Conservation (phyloP, 306 rosid species). For the Glycine tomentella region DNA sequence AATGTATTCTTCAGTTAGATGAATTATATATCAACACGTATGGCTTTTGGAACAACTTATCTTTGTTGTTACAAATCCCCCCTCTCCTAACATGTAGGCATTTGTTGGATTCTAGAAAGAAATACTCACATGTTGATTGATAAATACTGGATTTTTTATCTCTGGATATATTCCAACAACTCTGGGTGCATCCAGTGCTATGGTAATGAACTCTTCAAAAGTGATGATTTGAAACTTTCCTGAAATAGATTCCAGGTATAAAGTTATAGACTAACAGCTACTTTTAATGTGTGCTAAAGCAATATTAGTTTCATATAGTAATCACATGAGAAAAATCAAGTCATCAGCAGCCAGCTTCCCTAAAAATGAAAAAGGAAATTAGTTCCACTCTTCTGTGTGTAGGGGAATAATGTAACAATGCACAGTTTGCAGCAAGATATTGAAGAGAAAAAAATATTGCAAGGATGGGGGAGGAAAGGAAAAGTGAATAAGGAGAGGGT, state of each 20-base stretch:
- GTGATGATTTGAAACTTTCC: conserved; percentile 82
- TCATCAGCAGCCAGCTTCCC: neutral
- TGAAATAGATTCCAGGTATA: conserved; percentile 51
- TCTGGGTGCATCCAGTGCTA: conserved; percentile 85
- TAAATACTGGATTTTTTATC: conserved; percentile 82
- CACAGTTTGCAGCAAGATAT: neutral
- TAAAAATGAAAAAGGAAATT: neutral
- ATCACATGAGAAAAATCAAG: conserved; percentile 26
- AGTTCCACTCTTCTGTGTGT: conserved; percentile 9
- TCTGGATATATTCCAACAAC: conserved; percentile 98
- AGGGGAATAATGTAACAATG: neutral
- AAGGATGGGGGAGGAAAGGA: neutral
- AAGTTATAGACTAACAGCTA: conserved; percentile 17
- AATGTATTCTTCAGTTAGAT: conserved; percentile 17
- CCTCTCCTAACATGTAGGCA: conserved; percentile 11
- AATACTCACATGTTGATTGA: conserved; percentile 85
- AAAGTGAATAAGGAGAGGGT: conserved; percentile 3
- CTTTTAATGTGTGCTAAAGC: conserved; percentile 2
- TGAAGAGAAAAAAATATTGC: neutral
- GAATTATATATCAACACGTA: neutral
- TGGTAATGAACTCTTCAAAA: conserved; percentile 86
- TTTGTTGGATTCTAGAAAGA: conserved; percentile 39
- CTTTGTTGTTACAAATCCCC: neutral
- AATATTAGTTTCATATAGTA: conserved; percentile 20
- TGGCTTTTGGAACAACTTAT: neutral